A percentile compares a stretch with the other conserved stretches of the same genome.
These are phyloP conservation scores for Suillus hirtellus DNA, from an alignment of 768 basidiomycete species.

Conservation along the genomic window DNA sequence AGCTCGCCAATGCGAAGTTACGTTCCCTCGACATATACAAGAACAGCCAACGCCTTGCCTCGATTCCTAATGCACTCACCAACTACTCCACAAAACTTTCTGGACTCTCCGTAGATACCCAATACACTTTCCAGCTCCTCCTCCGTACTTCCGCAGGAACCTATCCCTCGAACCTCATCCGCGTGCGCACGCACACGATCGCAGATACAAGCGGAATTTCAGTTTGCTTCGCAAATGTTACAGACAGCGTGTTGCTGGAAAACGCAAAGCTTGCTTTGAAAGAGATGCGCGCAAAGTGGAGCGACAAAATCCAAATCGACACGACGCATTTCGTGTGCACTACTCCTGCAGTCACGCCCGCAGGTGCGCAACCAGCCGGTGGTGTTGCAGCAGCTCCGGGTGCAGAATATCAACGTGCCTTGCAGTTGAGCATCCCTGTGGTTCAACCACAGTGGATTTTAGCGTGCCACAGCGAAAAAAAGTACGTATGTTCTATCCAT, in stretches of 20 bases:
- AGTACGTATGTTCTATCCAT: constrained; percentile 46
- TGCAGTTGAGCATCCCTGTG: constrained; percentile 91
- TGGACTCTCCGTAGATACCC: constrained; percentile 75
- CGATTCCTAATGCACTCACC: constrained; percentile 77
- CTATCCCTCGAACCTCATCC: constrained; percentile 80
- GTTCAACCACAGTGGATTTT: constrained; percentile 95
- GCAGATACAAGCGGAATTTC: constrained; percentile 92
- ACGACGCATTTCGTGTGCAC: constrained; percentile 99
- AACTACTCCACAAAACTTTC: constrained; percentile 91
- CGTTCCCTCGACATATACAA: constrained; percentile 92
- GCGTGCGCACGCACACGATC: constrained; percentile 91
- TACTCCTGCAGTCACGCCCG: constrained; percentile 71
- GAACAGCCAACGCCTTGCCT: constrained; percentile 83
- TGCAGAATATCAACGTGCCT: constrained; percentile 91
- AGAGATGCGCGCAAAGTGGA: constrained; percentile 90
- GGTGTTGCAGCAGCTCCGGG: constrained; percentile 62
- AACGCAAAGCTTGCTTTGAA: constrained; percentile 78
- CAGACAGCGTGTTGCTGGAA: constrained; percentile 73
- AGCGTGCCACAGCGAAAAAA: constrained; percentile 83
- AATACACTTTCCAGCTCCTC: constrained; percentile 93
- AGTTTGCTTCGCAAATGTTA: constrained; percentile 91
- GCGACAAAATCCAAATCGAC: constrained; percentile 93
- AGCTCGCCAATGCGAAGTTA: constrained; percentile 83
- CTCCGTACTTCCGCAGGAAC: constrained; percentile 92
- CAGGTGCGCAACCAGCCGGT: constrained; percentile 56